Conservation (phyloP, 164 flowering plant genomes). For the Stephania yunnanensis region DNA sequence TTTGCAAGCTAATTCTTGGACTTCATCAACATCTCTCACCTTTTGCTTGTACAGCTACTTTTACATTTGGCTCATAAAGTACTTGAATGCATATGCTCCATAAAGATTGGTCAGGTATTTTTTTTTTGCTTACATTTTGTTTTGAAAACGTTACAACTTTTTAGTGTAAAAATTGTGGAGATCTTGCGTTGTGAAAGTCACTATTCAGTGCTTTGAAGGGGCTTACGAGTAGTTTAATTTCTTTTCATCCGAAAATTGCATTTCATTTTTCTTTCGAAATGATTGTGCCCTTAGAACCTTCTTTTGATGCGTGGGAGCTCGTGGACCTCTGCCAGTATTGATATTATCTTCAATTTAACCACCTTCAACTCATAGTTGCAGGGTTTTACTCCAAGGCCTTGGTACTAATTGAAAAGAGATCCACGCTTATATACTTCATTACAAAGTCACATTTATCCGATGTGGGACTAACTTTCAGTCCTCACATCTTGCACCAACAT, state of each 20-base stretch:
- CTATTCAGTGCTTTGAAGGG: not conserved
- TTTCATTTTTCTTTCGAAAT: not conserved
- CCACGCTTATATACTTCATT: no score
- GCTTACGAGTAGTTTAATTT: not conserved
- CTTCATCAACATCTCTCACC: slow-evolving; percentile 10
- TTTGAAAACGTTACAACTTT: not conserved
- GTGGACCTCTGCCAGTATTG: no score
- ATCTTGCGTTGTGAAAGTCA: not conserved
- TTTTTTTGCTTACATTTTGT: not conserved
- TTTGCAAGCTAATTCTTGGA: no score
- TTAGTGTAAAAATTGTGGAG: not conserved
- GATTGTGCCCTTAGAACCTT: no score
- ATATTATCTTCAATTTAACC: no score
- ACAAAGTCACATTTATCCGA: no score
- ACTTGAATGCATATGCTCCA: slow-evolving; percentile 55
- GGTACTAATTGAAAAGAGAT: no score
- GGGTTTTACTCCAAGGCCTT: no score
- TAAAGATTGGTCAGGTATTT: slow-evolving; percentile 84
- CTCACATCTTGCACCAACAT: no score
- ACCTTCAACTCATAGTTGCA: no score
- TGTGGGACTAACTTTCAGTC: no score
- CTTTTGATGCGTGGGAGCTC: no score
- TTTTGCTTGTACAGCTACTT: slow-evolving; percentile 45
- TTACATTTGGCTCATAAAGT: slow-evolving; percentile 39
- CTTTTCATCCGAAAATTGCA: not conserved